Evolutionary conservation across 208 protist genomes (phyloP), one percentile per base, ranked within the genome.

Genomic region (Phytomonas sp.): DNA sequence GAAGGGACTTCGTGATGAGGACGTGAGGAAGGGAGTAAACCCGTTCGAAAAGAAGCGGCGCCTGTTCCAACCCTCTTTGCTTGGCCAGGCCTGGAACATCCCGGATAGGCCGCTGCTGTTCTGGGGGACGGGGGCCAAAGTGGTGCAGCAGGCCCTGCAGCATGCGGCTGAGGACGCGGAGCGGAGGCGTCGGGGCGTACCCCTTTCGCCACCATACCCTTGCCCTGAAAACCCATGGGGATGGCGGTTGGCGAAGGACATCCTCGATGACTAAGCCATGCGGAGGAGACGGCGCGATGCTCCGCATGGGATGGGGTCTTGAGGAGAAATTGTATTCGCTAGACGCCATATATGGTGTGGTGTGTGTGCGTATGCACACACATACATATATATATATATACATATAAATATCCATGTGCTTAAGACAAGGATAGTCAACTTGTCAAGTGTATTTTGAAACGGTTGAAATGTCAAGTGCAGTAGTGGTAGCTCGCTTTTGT

Each of bases 151-250:
- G 76, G 89, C 87, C n/a, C 73, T 95, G 62, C 73, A 81, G 74
- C 83, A 93, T 71, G 89, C 85, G n/a, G 86, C 89, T 26, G 85
- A 82, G 56, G 87, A 91, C 60, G 89, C 89, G 8, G 81, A 89
- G 71, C 78, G 77, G 53, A 74, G 75, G 28, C 82, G 85, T 0
- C 72, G 73, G 60, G 80, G 80, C 15, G 77, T 80, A 72, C 77
- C 78, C 15, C 79, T 94, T 20, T 79, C 77, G 9, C 88, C 88
- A 62, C 88, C 88, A 26, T 94, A 94, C 61, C 88, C 88, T 13
- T 94, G 88, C 43, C 72, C 88, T 4, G 88, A 90, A 76, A 94
- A 94, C 65, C 88, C 88, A 29, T 94, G 88, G 88, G 88, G 88
- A 15, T 94, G 88, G 88, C 75, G 85, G 11, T 74, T 94, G 17